Conservation (phyloP, 2,329 filamentous ascomycete genomes). For the Coniella vitis region DNA sequence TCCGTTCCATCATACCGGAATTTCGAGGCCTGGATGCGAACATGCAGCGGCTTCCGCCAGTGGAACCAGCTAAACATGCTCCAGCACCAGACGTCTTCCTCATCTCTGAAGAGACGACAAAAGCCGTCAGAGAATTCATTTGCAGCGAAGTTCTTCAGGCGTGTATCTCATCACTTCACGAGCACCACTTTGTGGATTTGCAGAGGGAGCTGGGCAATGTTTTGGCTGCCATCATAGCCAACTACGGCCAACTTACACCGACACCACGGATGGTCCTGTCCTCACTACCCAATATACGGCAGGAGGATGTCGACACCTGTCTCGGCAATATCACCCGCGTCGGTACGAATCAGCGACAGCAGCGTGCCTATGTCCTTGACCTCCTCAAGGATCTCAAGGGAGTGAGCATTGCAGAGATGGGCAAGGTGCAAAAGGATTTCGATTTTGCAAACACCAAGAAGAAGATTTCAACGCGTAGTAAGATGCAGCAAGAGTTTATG, state of each 20-base stretch:
- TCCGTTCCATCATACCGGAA: slow-evolving; percentile 76
- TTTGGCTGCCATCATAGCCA: slow-evolving; percentile 76
- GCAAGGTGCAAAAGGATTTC: slow-evolving; percentile 60
- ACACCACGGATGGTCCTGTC: slow-evolving; percentile 73
- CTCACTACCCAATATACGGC: slow-evolving; percentile 69
- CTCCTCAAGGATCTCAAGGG: slow-evolving; percentile 81
- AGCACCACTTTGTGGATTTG: slow-evolving; percentile 92
- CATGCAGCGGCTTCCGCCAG: slow-evolving; percentile 18
- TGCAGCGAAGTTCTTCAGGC: slow-evolving; percentile 82
- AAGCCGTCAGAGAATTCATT: slow-evolving; percentile 81
- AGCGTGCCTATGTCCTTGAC: slow-evolving; percentile 75
- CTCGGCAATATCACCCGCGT: slow-evolving; percentile 54
- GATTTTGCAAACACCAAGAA: slow-evolving; percentile 10
- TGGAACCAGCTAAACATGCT: slow-evolving; percentile 17
- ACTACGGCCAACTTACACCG: slow-evolving; percentile 62
- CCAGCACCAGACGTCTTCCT: slow-evolving; percentile 31
- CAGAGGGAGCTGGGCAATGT: slow-evolving; percentile 86
- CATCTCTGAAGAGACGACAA: slow-evolving; percentile 47
- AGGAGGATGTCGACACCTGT: slow-evolving; percentile 58
- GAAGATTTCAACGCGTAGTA: slow-evolving; percentile 33
- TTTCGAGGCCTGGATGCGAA: slow-evolving; percentile 38
- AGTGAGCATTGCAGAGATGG: slow-evolving; percentile 88
- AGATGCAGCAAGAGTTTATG: slow-evolving; percentile 63
- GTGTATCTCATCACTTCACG: slow-evolving; percentile 83
- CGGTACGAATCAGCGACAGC: slow-evolving; percentile 60